Evolutionary conservation across 148 eudicot genomes (phyloP).

Genomic region (Hydrangea macrophylla): DNA sequence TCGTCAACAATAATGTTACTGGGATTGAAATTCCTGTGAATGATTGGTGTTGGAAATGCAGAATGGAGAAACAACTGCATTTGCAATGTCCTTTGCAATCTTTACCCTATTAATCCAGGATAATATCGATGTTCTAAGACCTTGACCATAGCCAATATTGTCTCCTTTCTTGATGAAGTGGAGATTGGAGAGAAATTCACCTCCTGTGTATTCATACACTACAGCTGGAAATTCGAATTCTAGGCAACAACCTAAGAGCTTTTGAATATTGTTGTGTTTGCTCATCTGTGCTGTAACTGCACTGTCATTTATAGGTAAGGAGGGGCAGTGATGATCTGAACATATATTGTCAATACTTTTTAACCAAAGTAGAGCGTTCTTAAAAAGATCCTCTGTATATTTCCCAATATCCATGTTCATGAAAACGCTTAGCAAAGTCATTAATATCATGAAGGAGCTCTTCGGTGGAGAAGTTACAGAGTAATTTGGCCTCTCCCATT

Average conservation of each 20-base stretch:
- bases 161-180: neutral
- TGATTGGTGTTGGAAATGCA: slow-evolving; percentile 17
- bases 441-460: slow-evolving; percentile 11
- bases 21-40: slow-evolving; percentile 3
- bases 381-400: slow-evolving; percentile 4
- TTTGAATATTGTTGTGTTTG: slow-evolving; percentile 11
- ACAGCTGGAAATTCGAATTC: slow-evolving; percentile 10
- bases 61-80: slow-evolving; percentile 17
- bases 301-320: slow-evolving; percentile 2
- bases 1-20: slow-evolving; percentile 7
- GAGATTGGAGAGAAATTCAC: neutral
- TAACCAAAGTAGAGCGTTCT: slow-evolving; percentile 4
- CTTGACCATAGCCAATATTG: too few relatives aligned
- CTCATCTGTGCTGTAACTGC: slow-evolving; percentile 7
- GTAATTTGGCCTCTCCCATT: neutral
- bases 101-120: slow-evolving; percentile 13
- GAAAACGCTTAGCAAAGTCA: neutral
- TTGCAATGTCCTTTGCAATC: slow-evolving; percentile 13
- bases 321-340: too few relatives aligned
- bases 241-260: slow-evolving; percentile 10
- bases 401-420: neutral
- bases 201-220: slow-evolving; percentile 3
- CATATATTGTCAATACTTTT: neutral
- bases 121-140: too few relatives aligned
- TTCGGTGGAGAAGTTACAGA: slow-evolving; percentile 2